Evolutionary conservation across 1,284 basidiomycete genomes (phyloP), one percentile per base, ranked within the genome.

Genomic region (Flammula alnicola): DNA sequence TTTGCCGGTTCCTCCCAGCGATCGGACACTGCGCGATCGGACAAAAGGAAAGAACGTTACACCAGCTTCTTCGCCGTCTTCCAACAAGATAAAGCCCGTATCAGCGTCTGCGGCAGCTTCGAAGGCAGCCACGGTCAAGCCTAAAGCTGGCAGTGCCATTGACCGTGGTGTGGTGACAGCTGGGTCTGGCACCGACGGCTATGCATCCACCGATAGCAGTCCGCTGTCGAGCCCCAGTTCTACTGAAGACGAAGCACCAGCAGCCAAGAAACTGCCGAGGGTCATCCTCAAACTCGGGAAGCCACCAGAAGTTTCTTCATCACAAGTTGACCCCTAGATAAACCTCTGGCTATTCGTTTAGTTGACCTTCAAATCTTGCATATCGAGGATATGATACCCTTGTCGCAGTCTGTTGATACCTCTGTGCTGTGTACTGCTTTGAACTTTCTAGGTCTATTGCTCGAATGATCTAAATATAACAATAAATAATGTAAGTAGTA

Each of bases 21-120:
- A 77, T 5, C 79, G 76, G 72, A 79, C 75, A 1, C 69, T 90
- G 16, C 77, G 87, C 5, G 82, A 85, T 44, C 73, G 83, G 19
- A 76, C 66, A n/a, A 65, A 62, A 42, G 40, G 63, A 8, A 62
- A 56, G 29, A 50, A 44, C 29, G 22, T 54, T 7, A 57, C 62
- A 4, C 57, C 61, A 9, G 39, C 45, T 16, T 26, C 44, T 14
- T 49, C 47, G 20, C 49, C 56, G 3, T 55, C 57, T 14, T 30
- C 57, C 14, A 58, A 53, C 12, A 54, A 44, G 4, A 42, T 47
- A 5, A 46, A 58, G 38, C 56, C 63, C 46, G n/a, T 38, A 35
- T 30, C 60, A 44, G n/a, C 52, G 20, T 49, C 47, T 14, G 22
- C 25, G 14, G 37, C 48, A 7, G 43, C 31, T 17, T 30, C 42